Percentiles rank a stretch among this genome's conserved stretches.
phyloP scores from a whole-genome alignment of 2,329 filamentous ascomycete genomes.

The Aureobasidium sp. region DNA sequence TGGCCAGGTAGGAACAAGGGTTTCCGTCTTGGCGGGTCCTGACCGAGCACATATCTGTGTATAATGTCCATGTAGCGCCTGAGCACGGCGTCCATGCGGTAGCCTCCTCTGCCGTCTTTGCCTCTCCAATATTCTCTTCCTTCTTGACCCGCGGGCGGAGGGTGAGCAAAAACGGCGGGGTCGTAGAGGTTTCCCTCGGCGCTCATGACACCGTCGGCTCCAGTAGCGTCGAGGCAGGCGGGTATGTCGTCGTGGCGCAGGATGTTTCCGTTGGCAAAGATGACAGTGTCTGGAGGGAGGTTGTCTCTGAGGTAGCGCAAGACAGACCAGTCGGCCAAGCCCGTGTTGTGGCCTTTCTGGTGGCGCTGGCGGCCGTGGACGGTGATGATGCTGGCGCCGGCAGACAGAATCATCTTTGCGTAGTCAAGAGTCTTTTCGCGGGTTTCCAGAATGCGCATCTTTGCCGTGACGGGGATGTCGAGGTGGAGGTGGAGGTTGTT shows the following conservation, averaged over 20 bases:
- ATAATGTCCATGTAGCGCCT: constrained; percentile 87
- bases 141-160: constrained; percentile 55
- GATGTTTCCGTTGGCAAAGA: constrained; percentile 96
- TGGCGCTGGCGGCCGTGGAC: constrained; percentile 83
- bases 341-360: constrained; percentile 93
- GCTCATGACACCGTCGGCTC: constrained; percentile 89
- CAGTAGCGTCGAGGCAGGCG: constrained; percentile 69
- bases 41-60: constrained; percentile 63
- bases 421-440: constrained; percentile 81
- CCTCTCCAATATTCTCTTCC: constrained; percentile 82
- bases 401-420: constrained; percentile 73
- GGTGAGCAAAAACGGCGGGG: constrained; percentile 70
- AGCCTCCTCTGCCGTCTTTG: constrained; percentile 69
- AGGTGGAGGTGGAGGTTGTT: constrained; percentile 71
- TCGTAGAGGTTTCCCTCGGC: constrained; percentile 93
- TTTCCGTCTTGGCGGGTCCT: constrained; percentile 54
- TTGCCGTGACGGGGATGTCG: constrained; percentile 80
- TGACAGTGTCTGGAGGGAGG: constrained; percentile 75
- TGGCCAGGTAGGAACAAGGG: constrained; percentile 64
- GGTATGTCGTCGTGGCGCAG: constrained; percentile 71
- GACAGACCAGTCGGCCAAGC: constrained; percentile 83
- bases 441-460: constrained; percentile 83
- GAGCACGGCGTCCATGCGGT: constrained; percentile 78
- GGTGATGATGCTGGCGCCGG: constrained; percentile 86
- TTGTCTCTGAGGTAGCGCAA: constrained; percentile 75